These are phyloP conservation scores for Candida dajiaensis DNA, from an alignment of 805 yeast species.

Conservation along the genomic window DNA sequence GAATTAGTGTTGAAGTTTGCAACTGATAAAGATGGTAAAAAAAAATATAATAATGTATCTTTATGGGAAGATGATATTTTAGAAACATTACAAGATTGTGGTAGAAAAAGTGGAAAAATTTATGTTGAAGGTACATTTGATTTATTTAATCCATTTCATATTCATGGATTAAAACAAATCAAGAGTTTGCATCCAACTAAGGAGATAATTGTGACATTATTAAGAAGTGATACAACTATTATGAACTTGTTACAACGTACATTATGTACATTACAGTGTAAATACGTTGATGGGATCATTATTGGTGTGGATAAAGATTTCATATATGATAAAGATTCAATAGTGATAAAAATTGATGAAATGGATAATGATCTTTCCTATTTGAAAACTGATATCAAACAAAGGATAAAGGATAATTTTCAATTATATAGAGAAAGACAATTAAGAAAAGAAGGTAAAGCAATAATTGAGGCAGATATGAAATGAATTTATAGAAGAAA, in stretches of 20 bases:
- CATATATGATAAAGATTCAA: not conserved
- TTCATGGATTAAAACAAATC: conserved; percentile 57
- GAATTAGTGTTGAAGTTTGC: conserved; percentile 44
- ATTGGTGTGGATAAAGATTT: conserved; percentile 29
- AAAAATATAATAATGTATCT: conserved; percentile 45
- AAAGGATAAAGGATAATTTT: conserved; percentile 64
- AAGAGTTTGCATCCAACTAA: conserved; percentile 31
- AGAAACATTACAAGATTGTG: conserved; percentile 15
- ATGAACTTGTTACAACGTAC: conserved; percentile 87
- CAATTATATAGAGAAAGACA: conserved; percentile 82
- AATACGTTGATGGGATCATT: conserved; percentile 73
- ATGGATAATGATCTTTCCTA: conserved; percentile 54
- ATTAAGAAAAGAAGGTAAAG: conserved; percentile 77
- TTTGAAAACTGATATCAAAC: conserved; percentile 66
- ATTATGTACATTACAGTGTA: conserved; percentile 83
- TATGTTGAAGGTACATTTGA: conserved; percentile 87
- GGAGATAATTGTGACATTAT: conserved; percentile 61
- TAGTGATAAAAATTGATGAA: conserved; percentile 22
- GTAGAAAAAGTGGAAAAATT: conserved; percentile 23
- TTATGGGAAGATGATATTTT: conserved; percentile 28
- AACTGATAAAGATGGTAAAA: conserved; percentile 53
- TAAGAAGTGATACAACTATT: conserved; percentile 73
- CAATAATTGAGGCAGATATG: conserved; percentile 39
- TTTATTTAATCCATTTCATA: conserved; percentile 89
- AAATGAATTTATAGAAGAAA: conserved; percentile 1